Evolutionary conservation across 2,329 filamentous ascomycete genomes (phyloP).

Genomic region (Aspergillus tanneri): DNA sequence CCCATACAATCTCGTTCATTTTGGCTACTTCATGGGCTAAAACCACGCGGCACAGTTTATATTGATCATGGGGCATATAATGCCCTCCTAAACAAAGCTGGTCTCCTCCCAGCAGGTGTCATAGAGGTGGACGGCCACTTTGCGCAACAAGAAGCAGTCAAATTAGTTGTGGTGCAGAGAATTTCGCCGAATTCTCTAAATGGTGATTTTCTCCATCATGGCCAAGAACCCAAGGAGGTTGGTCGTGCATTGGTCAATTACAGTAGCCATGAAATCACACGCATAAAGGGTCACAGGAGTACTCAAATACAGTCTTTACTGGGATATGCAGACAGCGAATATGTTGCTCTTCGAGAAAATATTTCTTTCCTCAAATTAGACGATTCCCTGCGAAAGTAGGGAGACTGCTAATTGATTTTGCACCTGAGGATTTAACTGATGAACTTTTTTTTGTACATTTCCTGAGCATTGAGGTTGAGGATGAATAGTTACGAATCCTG

Average conservation of each 20-base stretch:
- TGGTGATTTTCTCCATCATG: conserved; percentile 40
- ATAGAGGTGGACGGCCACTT: conserved; percentile 86
- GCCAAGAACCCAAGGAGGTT: conserved; percentile 64
- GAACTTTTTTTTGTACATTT: too few relatives aligned
- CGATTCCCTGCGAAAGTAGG: conserved; percentile 14
- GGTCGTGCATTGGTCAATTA: conserved; percentile 92
- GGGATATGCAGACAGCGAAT: conserved; percentile 92
- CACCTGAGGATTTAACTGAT: too few relatives aligned
- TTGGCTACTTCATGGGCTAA: conserved; percentile 91
- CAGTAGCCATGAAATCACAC: conserved; percentile 74
- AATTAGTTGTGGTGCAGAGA: conserved; percentile 74
- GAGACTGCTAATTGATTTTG: too few relatives aligned
- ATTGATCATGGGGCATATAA: conserved; percentile 87
- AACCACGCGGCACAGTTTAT: conserved; percentile 85
- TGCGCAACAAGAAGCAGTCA: conserved; percentile 87
- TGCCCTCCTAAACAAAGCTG: conserved; percentile 78
- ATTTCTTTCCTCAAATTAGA: conserved; percentile 66
- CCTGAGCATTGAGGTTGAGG: too few relatives aligned
- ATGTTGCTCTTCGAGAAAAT: conserved; percentile 85
- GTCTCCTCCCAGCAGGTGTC: conserved; percentile 85
- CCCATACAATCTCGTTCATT: conserved; percentile 93
- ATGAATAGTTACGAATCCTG: too few relatives aligned
- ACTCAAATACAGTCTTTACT: conserved; percentile 75
- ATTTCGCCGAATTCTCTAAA: conserved; percentile 42
- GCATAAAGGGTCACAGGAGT: conserved; percentile 82